Evolutionary conservation across 2,329 filamentous ascomycete genomes (phyloP).

Genomic region (Talaromyces sp.): DNA sequence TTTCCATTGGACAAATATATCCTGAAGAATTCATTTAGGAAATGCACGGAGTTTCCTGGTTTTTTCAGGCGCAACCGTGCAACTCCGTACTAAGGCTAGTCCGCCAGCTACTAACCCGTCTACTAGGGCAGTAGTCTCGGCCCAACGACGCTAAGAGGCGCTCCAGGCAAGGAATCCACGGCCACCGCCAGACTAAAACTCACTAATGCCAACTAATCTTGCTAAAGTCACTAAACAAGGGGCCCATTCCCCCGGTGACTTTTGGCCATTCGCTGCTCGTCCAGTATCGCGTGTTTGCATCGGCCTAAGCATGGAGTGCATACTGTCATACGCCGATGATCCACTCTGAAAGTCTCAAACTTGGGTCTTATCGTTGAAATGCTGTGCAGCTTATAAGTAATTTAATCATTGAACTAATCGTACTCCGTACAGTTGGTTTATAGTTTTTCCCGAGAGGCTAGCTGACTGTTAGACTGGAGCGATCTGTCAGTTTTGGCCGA

Average conservation of each 20-base stretch:
- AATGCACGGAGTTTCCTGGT: not conserved
- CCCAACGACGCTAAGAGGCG: not conserved
- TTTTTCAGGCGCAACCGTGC: not conserved
- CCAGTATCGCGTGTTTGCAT: not conserved
- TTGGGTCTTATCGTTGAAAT: not conserved
- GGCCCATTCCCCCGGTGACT: not conserved
- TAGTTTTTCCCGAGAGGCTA: not conserved
- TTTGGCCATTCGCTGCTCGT: not conserved
- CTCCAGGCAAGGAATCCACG: not conserved
- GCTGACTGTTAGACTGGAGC: not conserved
- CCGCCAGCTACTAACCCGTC: not conserved
- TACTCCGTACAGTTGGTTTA: not conserved
- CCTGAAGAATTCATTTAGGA: not conserved
- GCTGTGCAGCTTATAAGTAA: too few species aligned
- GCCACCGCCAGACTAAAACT: not conserved
- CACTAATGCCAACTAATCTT: not conserved
- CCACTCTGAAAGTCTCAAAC: constrained; percentile 2
- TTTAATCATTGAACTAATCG: not conserved
- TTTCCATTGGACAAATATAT: not conserved
- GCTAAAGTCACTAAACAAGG: not conserved
- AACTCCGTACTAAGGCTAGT: not conserved
- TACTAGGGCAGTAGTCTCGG: too few species aligned
- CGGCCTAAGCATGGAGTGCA: not conserved
- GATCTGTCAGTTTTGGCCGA: not conserved
- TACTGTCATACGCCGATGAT: not conserved